A percentile compares a stretch with the other conserved stretches of the same genome.
phyloP scores from a whole-genome alignment of 1,284 basidiomycete genomes.

The Kwoniella shivajii region DNA sequence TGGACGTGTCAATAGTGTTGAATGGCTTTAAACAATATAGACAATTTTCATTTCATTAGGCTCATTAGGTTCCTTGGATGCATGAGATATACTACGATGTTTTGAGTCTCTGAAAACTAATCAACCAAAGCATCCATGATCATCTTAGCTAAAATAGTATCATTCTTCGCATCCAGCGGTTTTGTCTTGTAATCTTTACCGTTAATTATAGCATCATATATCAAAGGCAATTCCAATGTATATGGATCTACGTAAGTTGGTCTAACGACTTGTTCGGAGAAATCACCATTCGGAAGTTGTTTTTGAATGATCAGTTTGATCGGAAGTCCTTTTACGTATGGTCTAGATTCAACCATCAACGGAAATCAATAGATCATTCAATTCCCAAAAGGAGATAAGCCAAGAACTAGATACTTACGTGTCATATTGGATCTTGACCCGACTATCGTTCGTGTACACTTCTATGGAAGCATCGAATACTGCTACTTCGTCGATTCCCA shows the following conservation, averaged over 20 bases:
- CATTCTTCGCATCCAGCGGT: slow-evolving; percentile 47
- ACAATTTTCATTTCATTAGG: not conserved
- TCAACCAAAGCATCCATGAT: slow-evolving; percentile 40
- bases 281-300: slow-evolving; percentile 40
- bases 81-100: slow-evolving; percentile 12
- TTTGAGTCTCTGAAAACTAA: slow-evolving; percentile 3
- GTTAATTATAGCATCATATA: slow-evolving; percentile 43
- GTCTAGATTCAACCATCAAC: slow-evolving; percentile 30
- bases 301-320: slow-evolving; percentile 50
- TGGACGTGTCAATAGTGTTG: slow-evolving; percentile 37
- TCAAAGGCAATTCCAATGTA: slow-evolving; percentile 43
- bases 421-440: slow-evolving; percentile 54
- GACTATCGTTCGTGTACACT: slow-evolving; percentile 51
- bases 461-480: slow-evolving; percentile 57
- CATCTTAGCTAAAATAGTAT: slow-evolving; percentile 52
- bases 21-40: slow-evolving; percentile 42
- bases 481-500: slow-evolving; percentile 52
- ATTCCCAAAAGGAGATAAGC: not conserved
- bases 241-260: slow-evolving; percentile 55
- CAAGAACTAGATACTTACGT: slow-evolving; percentile 36
- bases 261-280: slow-evolving; percentile 40
- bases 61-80: slow-evolving; percentile 11
- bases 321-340: slow-evolving; percentile 55
- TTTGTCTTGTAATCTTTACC: slow-evolving; percentile 43
- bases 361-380: no score